Conservation (phyloP, 2,329 filamentous ascomycete genomes). For the Pyrenophora seminiperda region DNA sequence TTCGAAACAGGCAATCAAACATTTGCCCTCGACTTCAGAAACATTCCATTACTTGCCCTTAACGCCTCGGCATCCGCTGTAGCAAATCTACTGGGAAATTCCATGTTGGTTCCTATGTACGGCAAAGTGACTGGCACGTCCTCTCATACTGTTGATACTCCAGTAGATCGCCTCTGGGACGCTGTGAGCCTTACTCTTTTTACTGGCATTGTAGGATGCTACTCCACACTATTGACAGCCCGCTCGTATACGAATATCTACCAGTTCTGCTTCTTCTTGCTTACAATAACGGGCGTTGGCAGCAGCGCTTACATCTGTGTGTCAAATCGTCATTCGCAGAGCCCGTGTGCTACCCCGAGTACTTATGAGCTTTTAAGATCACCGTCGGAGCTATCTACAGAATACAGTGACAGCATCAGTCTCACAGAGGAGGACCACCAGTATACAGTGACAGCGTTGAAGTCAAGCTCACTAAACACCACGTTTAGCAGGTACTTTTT, state of each 20-base stretch:
- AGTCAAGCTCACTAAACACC: slow-evolving; percentile 2
- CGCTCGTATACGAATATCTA: slow-evolving; percentile 30
- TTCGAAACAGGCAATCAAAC: slow-evolving; percentile 8
- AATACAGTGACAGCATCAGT: slow-evolving; percentile 14
- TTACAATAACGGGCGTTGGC: slow-evolving; percentile 17
- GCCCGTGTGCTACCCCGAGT: neutral
- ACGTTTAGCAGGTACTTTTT: slow-evolving; percentile 14
- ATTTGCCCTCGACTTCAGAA: slow-evolving; percentile 11
- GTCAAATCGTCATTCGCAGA: neutral
- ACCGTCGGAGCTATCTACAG: too few relatives aligned
- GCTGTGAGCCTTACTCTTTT: slow-evolving; percentile 15
- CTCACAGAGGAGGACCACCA: slow-evolving; percentile 9
- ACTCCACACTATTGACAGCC: slow-evolving; percentile 19
- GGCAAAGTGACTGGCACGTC: neutral
- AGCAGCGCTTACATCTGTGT: slow-evolving; percentile 5
- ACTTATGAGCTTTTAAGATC: too few relatives aligned
- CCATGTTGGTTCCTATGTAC: slow-evolving; percentile 23
- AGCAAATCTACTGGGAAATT: slow-evolving; percentile 23
- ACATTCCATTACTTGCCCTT: slow-evolving; percentile 15
- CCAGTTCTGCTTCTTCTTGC: slow-evolving; percentile 22
- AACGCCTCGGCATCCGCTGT: slow-evolving; percentile 21
- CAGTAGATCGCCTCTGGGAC: slow-evolving; percentile 6
- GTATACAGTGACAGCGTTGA: neutral
- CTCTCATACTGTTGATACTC: neutral
- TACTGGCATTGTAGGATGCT: slow-evolving; percentile 21